Evolutionary conservation across 2,329 filamentous ascomycete species (phyloP).

Genomic region (Xylariomycetidae sp.): DNA sequence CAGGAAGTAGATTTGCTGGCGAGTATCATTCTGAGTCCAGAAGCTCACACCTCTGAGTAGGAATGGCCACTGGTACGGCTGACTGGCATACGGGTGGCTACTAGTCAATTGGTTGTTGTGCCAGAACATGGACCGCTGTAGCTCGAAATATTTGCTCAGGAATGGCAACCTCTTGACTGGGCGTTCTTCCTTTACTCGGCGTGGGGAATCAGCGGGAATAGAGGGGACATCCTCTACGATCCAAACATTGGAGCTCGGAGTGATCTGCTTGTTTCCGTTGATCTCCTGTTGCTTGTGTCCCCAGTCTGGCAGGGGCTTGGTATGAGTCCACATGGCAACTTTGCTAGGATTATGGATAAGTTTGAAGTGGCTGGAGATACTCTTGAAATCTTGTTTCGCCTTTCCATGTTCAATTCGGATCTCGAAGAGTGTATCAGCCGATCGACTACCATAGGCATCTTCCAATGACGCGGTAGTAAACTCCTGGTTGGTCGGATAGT

Average conservation of each 20-base stretch:
- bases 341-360: slow-evolving; percentile 90
- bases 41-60: slow-evolving; percentile 95
- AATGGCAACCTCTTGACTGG: slow-evolving; percentile 83
- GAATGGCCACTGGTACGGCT: slow-evolving; percentile 97
- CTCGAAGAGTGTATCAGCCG: slow-evolving; percentile 90
- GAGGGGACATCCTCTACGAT: slow-evolving; percentile 87
- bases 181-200: slow-evolving; percentile 69
- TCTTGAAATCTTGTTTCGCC: slow-evolving; percentile 77
- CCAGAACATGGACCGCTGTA: slow-evolving; percentile 98
- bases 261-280: slow-evolving; percentile 96
- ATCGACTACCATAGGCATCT: slow-evolving; percentile 67
- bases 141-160: slow-evolving; percentile 89
- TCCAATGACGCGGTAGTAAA: slow-evolving; percentile 79
- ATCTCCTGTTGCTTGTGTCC: slow-evolving; percentile 96
- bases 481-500: slow-evolving; percentile 95
- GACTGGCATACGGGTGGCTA: slow-evolving; percentile 91
- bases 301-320: slow-evolving; percentile 94
- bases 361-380: slow-evolving; percentile 90
- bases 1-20: slow-evolving; percentile 97
- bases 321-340: slow-evolving; percentile 99
- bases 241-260: slow-evolving; percentile 90
- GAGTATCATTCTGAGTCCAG: slow-evolving; percentile 95
- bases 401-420: slow-evolving; percentile 87
- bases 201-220: slow-evolving; percentile 64
- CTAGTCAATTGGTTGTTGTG: slow-evolving; percentile 98